phyloP scores from a whole-genome alignment of 2,329 filamentous ascomycete genomes.

The Alternaria rosae region DNA sequence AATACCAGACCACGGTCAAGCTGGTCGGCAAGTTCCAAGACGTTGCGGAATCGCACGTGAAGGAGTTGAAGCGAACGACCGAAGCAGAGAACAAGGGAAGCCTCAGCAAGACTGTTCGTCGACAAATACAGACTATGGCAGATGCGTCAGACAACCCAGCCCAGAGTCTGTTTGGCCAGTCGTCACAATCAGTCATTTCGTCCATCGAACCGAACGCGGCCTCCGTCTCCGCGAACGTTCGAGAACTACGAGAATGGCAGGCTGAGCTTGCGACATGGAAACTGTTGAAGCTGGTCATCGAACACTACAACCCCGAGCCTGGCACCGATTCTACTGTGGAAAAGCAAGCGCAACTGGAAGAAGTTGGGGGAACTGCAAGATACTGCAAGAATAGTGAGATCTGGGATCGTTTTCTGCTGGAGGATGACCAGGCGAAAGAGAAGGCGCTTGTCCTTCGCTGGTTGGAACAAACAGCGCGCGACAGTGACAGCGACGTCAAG shows the following conservation, averaged over 20 bases:
- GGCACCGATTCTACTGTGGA: conserved; percentile 41
- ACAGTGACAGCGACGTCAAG: conserved; percentile 73
- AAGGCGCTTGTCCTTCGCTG: conserved; percentile 83
- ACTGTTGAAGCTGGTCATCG: conserved; percentile 76
- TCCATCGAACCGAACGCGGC: conserved; percentile 24
- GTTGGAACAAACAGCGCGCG: conserved; percentile 79
- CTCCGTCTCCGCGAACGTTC: conserved; percentile 47
- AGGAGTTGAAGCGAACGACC: conserved; percentile 55
- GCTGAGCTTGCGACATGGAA: conserved; percentile 92
- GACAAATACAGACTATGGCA: conserved; percentile 43
- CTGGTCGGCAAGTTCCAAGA: conserved; percentile 54
- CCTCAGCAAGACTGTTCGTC: conserved; percentile 40
- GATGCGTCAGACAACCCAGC: conserved; percentile 21
- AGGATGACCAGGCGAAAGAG: conserved; percentile 77
- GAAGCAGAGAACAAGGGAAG: conserved; percentile 48
- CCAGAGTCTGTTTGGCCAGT: conserved; percentile 25
- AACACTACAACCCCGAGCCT: conserved; percentile 65
- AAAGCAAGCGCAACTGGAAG: conserved; percentile 42
- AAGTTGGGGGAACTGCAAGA: conserved; percentile 44
- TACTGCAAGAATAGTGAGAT: conserved; percentile 68
- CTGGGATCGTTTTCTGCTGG: conserved; percentile 77
- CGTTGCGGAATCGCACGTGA: conserved; percentile 61
- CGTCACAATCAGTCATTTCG: conserved; percentile 24
- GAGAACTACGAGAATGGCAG: conserved; percentile 71
- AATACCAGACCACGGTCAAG: conserved; percentile 60